Base-by-base conservation (phyloP, 140 eudicot genomes). In the Cichorium intybus region DNA sequence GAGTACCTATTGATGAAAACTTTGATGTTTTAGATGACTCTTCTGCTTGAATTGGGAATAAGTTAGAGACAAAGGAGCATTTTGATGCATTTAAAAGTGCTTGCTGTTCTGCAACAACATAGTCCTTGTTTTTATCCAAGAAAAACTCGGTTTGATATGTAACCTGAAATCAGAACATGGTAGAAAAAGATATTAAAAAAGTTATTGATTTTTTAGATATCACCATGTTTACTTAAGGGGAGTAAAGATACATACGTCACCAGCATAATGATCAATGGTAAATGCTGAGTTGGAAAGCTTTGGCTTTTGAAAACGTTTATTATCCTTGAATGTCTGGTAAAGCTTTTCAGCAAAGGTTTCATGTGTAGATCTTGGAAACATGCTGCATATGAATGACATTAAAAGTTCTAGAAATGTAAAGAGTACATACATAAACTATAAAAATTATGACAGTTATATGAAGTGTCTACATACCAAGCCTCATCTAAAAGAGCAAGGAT, bases 81-180 rank as follows among this genome's bases (percentile, higher is more conserved):
- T 39, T 82, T 57, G 99, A 93, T 76, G 95, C 94, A 75, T 58
- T 64, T 24, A 93, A 76, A 76, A 89, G 97, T 9, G 82, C 93
- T 62, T 88, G 99, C 60, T 93, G 99, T 83, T 93, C 99, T 57
- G 88, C 86, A 68, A 93, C 76, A 75, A 93, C 97, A 63, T 93
- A 93, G 75, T 93, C 99, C 79, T 93, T 93, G 82, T 93, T 93
- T 83, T 93, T 93, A 61, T 93, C 99, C 88, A 93, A 70, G 77
- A 93, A 93, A 14, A 69, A 73, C 64, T 93, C 97, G 12, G 95
- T 93, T 73, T 86, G 95, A 77, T 93, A 93, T 24, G 95, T 93
- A 67, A 93, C 99, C 99, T 93, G 95, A 77, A 75, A 68, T 18
- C 68, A 82, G 34, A 26, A 39, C 56, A 15, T 56, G 28, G 59